Evolutionary conservation across 1,284 basidiomycete species (phyloP).

Genomic region (Polyporus tsugae): DNA sequence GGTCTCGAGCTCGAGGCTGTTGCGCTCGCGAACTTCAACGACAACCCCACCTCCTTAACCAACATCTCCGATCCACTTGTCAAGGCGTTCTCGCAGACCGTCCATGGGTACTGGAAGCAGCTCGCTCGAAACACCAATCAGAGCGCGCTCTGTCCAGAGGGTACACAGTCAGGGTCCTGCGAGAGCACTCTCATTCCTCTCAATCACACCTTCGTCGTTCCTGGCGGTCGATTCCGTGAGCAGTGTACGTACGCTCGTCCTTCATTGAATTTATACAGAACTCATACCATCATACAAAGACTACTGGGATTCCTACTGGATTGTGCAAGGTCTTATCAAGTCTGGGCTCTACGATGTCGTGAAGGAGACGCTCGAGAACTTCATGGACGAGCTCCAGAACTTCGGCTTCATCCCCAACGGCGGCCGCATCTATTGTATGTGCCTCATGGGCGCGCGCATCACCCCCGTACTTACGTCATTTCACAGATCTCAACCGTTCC

Average conservation of each 20-base stretch:
- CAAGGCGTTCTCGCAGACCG: conserved; percentile 77
- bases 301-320: conserved; percentile 92
- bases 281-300: conserved; percentile 46
- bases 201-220: conserved; percentile 91
- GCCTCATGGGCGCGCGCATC: neutral
- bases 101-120: conserved; percentile 85
- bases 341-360: conserved; percentile 80
- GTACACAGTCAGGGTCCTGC: conserved; percentile 61
- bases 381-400: conserved; percentile 88
- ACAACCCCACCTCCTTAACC: conserved; percentile 71
- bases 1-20: conserved; percentile 83
- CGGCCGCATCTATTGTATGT: conserved; percentile 80
- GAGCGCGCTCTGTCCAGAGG: conserved; percentile 66
- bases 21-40: conserved; percentile 68
- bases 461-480: neutral
- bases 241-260: conserved; percentile 56
- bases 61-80: conserved; percentile 79
- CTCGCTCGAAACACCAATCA: conserved; percentile 81
- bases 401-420: conserved; percentile 95
- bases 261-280: too few relatives aligned
- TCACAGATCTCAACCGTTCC: conserved; percentile 82
- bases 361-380: conserved; percentile 85
- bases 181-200: conserved; percentile 88
- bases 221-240: conserved; percentile 80
- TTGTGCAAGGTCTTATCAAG: conserved; percentile 83